Evolutionary conservation across 352 stramenopile species (phyloP), one percentile per base, ranked within the genome.

Genomic region (Pythium rishiriense): DNA sequence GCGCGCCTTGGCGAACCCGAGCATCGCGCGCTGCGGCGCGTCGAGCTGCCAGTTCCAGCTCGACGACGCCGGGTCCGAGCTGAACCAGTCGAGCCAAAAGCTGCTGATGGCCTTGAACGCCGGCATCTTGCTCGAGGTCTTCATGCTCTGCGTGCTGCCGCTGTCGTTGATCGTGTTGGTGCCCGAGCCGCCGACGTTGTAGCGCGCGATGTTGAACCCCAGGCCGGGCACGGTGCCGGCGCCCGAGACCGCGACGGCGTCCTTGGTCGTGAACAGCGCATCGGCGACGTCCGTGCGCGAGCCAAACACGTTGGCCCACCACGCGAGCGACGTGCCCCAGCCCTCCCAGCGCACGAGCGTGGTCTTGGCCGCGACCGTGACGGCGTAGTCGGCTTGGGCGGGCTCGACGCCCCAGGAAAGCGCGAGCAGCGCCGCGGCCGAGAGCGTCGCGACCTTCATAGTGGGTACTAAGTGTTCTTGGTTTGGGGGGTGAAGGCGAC

Each of bases 261-360:
- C 62, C 21, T 81, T 79, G 28, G 63, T 66, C 17, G 79, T 83
- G 68, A 85, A 88, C 15, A 88, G 56, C 39, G 75, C 52, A 42
- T 88, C 79, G 22, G 77, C 79, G 28, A 88, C 54, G 24, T 88
- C 77, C 9, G 74, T 63, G 33, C 78, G 79, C n/a, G 79, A 60
- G 28, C 75, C 79, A 41, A 88, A 85, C 24, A 72, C 77, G 49
- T 88, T 88, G 22, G 79, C 75, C 72, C 78, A 88, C 79, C 77
- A 88, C 57, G 68, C 79, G 41, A 88, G 75, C 48, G 79, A 87
- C 11, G 77, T 85, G 24, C 79, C 79, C 74, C 74, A 88, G 26
- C 78, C 79, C 75, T 84, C 75, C 79, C 77, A 88, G 1, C 37
- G 51, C 5, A 58, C 26, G 45, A 76, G 55, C 29, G 57, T 63